phyloP scores from a whole-genome alignment of 208 protist genomes.

The Cochliopodium minus region DNA sequence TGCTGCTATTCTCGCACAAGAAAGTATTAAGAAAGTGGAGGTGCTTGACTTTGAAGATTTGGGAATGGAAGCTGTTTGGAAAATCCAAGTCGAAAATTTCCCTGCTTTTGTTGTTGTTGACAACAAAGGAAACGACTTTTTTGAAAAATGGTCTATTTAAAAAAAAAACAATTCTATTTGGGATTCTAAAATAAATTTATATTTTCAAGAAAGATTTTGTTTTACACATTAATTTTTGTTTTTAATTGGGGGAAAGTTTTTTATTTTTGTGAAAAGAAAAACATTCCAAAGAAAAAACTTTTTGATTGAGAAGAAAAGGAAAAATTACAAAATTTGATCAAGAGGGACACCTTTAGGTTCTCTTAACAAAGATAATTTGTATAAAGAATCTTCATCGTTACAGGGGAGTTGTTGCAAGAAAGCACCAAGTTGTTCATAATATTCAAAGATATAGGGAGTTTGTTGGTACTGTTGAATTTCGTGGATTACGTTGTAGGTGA shows the following conservation, averaged over 20 bases:
- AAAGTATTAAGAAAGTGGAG: conserved; percentile 74
- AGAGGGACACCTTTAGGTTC: too few relatives aligned
- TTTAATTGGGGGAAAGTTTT: too few relatives aligned
- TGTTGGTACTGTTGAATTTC: conserved; percentile 24
- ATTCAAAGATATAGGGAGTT: conserved; percentile 26
- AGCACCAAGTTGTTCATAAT: too few relatives aligned
- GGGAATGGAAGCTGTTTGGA: conserved; percentile 73
- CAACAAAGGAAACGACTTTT: conserved; percentile 91
- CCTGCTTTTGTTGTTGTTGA: conserved; percentile 89
- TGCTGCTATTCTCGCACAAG: conserved; percentile 72
- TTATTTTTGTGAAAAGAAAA: too few relatives aligned
- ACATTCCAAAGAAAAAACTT: too few relatives aligned
- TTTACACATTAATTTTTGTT: conserved; percentile 3
- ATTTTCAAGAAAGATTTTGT: background rate
- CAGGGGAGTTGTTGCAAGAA: too few relatives aligned
- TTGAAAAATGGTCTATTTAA: too few relatives aligned
- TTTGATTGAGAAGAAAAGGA: too few relatives aligned
- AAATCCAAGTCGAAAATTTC: conserved; percentile 83
- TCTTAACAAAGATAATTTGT: too few relatives aligned
- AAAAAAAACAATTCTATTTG: background rate
- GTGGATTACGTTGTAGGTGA: conserved; percentile 14
- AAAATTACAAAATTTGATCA: too few relatives aligned
- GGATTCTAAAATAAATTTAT: conserved; percentile 1
- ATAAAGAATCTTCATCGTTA: too few relatives aligned
- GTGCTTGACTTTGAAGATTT: conserved; percentile 65